Conservation (phyloP, 441 rosid species). For the Populus trichocarpa region DNA sequence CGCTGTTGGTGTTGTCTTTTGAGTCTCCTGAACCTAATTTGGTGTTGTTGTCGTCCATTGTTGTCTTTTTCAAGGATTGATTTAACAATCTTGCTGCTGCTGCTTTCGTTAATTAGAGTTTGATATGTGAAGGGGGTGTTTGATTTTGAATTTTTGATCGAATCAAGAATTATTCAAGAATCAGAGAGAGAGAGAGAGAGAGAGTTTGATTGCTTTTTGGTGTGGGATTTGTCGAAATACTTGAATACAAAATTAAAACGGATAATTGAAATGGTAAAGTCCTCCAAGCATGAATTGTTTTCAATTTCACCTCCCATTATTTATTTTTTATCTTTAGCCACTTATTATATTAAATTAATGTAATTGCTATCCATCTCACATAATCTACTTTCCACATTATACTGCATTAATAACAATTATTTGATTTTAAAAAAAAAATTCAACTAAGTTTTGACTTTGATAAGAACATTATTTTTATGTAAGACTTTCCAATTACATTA, state of each 20-base stretch:
- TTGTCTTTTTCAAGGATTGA: not conserved
- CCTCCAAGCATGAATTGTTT: not conserved
- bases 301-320: not conserved
- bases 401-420: too few species aligned
- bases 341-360: too few species aligned
- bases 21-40: conserved; percentile 15
- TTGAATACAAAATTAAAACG: not conserved
- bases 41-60: not conserved
- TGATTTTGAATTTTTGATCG: not conserved
- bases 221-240: not conserved
- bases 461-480: too few species aligned
- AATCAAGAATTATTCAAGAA: not conserved
- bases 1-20: conserved; percentile 18
- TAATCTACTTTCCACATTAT: too few species aligned
- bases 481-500: too few species aligned
- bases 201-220: not conserved
- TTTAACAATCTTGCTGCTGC: not conserved
- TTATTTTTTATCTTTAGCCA: too few species aligned
- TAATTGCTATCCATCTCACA: too few species aligned
- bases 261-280: not conserved
- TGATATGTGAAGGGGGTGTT: not conserved
- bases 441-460: too few species aligned
- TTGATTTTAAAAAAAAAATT: too few species aligned
- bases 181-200: not conserved
- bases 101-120: not conserved